A percentile compares a stretch with the other conserved stretches of the same genome.
Evolutionary conservation across 768 basidiomycete species (phyloP).

Genomic region (Termitomyces sp.): DNA sequence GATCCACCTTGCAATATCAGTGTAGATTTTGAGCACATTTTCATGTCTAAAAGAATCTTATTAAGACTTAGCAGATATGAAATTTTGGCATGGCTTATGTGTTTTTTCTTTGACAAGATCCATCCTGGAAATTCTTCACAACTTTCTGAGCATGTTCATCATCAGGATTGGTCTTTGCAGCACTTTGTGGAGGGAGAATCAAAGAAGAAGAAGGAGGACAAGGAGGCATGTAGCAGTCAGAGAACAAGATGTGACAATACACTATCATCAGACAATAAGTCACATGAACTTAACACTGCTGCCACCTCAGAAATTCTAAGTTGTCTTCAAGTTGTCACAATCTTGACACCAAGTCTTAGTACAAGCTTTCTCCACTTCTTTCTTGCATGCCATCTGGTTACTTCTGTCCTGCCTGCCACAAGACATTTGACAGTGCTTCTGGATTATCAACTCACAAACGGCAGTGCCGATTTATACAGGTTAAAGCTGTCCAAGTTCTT

Average conservation of each 20-base stretch:
- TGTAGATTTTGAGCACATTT: background rate
- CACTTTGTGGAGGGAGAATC: too few species aligned
- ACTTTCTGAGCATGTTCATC: background rate
- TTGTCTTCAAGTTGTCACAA: too few species aligned
- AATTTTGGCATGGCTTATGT: background rate
- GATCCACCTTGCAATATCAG: background rate
- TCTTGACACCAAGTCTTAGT: too few species aligned
- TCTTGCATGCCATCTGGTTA: background rate
- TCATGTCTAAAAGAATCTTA: background rate
- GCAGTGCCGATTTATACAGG: background rate
- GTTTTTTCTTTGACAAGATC: background rate
- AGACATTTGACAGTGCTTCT: background rate
- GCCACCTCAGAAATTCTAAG: too few species aligned
- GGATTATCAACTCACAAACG: background rate
- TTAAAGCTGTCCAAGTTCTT: background rate
- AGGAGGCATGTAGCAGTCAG: background rate
- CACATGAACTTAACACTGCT: too few species aligned
- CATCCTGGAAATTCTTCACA: background rate
- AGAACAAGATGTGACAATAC: background rate
- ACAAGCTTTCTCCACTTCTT: too few species aligned
- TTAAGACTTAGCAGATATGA: too few species aligned
- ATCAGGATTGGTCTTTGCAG: background rate
- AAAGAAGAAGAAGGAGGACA: too few species aligned
- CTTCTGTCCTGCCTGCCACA: background rate
- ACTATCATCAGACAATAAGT: too few species aligned